Percentiles rank a stretch among this genome's conserved stretches.
phyloP scores from a whole-genome alignment of 306 rosid genomes.

The Ormosia emarginata region DNA sequence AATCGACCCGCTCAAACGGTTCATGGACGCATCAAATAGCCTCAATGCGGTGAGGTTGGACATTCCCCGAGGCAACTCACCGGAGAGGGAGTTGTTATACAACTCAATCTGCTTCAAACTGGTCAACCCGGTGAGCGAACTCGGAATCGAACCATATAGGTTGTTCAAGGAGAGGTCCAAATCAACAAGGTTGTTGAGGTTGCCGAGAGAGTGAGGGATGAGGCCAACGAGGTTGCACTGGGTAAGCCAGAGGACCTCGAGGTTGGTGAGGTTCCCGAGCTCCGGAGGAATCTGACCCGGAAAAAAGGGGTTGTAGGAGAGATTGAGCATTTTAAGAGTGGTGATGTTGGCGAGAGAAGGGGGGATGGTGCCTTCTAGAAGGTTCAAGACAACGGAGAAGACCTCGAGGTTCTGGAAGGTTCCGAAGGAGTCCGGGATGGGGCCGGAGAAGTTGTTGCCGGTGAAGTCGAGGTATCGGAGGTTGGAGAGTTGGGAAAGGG shows the following conservation, averaged over 20 bases:
- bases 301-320: slow-evolving; percentile 68
- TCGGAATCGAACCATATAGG: slow-evolving; percentile 60
- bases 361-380: slow-evolving; percentile 52
- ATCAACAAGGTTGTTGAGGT: slow-evolving; percentile 42
- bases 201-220: slow-evolving; percentile 67
- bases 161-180: slow-evolving; percentile 66
- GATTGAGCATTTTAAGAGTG: slow-evolving; percentile 63
- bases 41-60: slow-evolving; percentile 61
- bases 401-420: slow-evolving; percentile 61
- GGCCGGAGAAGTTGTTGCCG: slow-evolving; percentile 83
- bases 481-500: slow-evolving; percentile 43
- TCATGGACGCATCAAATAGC: slow-evolving; percentile 75
- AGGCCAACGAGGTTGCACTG: slow-evolving; percentile 59
- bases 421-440: slow-evolving; percentile 52
- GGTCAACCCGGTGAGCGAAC: slow-evolving; percentile 40
- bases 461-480: slow-evolving; percentile 66
- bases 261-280: slow-evolving; percentile 62
- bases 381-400: slow-evolving; percentile 60
- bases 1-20: slow-evolving; percentile 50
- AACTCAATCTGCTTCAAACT: slow-evolving; percentile 69
- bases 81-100: slow-evolving; percentile 73
- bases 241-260: slow-evolving; percentile 67
- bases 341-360: slow-evolving; percentile 57
- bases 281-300: slow-evolving; percentile 67
- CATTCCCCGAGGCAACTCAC: slow-evolving; percentile 62